Conservation (phyloP, 352 stramenopile genomes). For the Phytophthora idaei region DNA sequence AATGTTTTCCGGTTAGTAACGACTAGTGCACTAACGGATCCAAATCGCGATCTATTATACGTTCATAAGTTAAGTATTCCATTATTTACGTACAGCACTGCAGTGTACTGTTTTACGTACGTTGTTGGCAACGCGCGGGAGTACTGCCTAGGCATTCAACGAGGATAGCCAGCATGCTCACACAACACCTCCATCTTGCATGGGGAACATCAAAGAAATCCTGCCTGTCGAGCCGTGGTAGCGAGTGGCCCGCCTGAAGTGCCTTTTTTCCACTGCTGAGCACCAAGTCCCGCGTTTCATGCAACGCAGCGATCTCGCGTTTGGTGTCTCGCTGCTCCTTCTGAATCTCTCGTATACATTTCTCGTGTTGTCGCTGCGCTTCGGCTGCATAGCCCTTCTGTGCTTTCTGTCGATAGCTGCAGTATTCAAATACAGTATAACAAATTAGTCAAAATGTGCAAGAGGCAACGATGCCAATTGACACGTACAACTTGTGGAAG, state of each 20-base stretch:
- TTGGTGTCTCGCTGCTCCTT: conserved; percentile 59
- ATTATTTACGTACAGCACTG: too few species aligned
- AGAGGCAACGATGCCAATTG: background rate
- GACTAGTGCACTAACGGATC: too few species aligned
- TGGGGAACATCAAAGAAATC: background rate
- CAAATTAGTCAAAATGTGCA: background rate
- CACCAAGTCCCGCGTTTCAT: conserved; percentile 74
- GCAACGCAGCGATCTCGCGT: conserved; percentile 61
- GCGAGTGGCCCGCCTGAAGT: conserved; percentile 40
- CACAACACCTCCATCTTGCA: background rate
- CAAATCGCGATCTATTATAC: too few species aligned
- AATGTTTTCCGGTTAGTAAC: too few species aligned
- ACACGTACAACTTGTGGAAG: conserved; percentile 72
- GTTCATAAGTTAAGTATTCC: too few species aligned
- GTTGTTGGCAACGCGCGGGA: too few species aligned
- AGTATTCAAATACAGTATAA: background rate
- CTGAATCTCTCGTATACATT: conserved; percentile 62
- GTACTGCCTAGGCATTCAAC: too few species aligned
- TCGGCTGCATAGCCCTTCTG: conserved; percentile 54
- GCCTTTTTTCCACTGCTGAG: conserved; percentile 75
- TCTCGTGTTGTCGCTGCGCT: conserved; percentile 56
- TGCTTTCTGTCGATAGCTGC: conserved; percentile 54
- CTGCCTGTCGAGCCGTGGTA: too few species aligned
- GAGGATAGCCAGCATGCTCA: too few species aligned
- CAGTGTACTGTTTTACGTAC: too few species aligned